phyloP scores from a whole-genome alignment of 2,329 filamentous ascomycete species.

The Scedosporium apiospermum region DNA sequence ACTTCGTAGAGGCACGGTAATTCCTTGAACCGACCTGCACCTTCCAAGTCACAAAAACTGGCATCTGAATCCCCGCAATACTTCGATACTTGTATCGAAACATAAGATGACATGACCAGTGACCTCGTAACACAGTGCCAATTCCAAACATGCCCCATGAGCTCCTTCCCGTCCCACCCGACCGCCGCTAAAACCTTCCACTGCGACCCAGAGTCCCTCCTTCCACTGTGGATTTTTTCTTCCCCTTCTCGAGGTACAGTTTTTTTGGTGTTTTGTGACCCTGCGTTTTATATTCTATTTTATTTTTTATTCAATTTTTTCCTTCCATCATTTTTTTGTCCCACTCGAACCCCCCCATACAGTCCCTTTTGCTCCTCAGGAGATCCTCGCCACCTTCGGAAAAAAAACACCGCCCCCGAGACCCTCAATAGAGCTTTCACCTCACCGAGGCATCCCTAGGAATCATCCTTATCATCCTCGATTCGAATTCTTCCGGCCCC shows the following conservation, averaged over 20 bases:
- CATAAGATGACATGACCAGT: background rate
- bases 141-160: background rate
- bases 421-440: background rate
- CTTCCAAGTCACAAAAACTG: background rate
- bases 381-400: conserved; percentile 1
- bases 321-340: background rate
- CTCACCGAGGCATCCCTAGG: background rate
- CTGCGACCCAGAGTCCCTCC: background rate
- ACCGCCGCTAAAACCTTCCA: background rate
- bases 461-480: conserved; percentile 1
- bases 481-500: background rate
- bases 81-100: background rate
- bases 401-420: background rate
- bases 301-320: background rate
- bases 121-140: background rate
- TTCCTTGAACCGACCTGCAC: no score
- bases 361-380: background rate
- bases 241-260: background rate
- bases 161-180: conserved; percentile 1
- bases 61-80: background rate
- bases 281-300: background rate
- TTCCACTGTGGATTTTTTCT: background rate
- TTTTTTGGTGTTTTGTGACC: background rate
- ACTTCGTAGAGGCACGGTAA: no score
- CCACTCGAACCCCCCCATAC: background rate